These are phyloP conservation scores for Paspalum vaginatum DNA, from an alignment of 176 grass and related monocot genomes.

Conservation along the genomic window DNA sequence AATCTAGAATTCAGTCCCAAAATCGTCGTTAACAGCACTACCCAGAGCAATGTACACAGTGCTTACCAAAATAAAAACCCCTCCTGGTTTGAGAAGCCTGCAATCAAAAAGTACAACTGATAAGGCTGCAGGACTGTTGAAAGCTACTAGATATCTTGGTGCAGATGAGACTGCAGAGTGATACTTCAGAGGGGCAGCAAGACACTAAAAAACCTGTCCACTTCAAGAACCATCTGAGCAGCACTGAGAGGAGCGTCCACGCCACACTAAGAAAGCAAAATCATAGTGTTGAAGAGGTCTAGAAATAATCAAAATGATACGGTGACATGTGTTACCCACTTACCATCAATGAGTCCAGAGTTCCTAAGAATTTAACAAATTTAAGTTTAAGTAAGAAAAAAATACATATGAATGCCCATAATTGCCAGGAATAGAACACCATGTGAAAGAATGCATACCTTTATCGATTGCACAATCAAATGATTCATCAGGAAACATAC, in stretches of 20 bases:
- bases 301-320: slow-evolving; percentile 31
- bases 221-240: slow-evolving; percentile 83
- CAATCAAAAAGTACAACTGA: slow-evolving; percentile 43
- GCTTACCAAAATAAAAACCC: slow-evolving; percentile 88
- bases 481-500: slow-evolving; percentile 74
- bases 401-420: neutral
- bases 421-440: slow-evolving; percentile 17
- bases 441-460: slow-evolving; percentile 54
- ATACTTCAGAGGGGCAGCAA: slow-evolving; percentile 37
- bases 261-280: slow-evolving; percentile 72
- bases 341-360: slow-evolving; percentile 99
- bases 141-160: slow-evolving; percentile 13
- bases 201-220: slow-evolving; percentile 74
- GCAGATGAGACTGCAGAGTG: slow-evolving; percentile 24
- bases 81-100: slow-evolving; percentile 92
- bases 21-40: neutral
- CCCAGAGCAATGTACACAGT: neutral
- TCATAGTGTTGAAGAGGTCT: slow-evolving; percentile 21
- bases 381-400: neutral
- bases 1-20: neutral
- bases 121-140: slow-evolving; percentile 43
- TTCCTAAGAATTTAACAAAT: slow-evolving; percentile 62
- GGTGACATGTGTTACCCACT: slow-evolving; percentile 36
- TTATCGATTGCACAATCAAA: slow-evolving; percentile 99
- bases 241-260: slow-evolving; percentile 85